phyloP scores from a whole-genome alignment of 192 early-diverging fungal genomes.

The Coemansia sp. region DNA sequence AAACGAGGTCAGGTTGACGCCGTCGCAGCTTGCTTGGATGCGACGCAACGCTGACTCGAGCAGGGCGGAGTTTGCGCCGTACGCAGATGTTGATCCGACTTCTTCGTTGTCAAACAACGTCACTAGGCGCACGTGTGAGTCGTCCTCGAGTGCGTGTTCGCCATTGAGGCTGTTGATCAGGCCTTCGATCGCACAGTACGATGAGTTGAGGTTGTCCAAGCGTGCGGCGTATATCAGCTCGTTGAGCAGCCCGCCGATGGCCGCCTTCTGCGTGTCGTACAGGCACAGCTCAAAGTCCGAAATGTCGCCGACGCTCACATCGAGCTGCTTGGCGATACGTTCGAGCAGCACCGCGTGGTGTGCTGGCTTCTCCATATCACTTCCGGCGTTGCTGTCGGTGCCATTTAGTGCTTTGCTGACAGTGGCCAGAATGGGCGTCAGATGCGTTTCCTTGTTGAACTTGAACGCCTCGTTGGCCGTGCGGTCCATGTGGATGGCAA shows the following conservation, averaged over 20 bases:
- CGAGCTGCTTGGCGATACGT: slow-evolving; percentile 74
- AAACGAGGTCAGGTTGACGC: slow-evolving; percentile 61
- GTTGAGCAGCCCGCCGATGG: slow-evolving; percentile 85
- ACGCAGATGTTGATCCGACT: slow-evolving; percentile 86
- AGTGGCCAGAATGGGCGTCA: slow-evolving; percentile 85
- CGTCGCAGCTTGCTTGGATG: slow-evolving; percentile 52
- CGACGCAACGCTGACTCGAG: slow-evolving; percentile 71
- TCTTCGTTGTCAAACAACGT: slow-evolving; percentile 99
- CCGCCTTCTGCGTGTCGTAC: slow-evolving; percentile 89
- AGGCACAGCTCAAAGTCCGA: slow-evolving; percentile 97
- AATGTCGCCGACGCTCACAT: slow-evolving; percentile 64
- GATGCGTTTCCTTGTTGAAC: slow-evolving; percentile 93
- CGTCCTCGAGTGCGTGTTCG: slow-evolving; percentile 42
- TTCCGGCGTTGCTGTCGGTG: neutral
- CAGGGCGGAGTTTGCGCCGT: slow-evolving; percentile 92
- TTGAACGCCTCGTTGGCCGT: slow-evolving; percentile 76
- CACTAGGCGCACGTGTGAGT: slow-evolving; percentile 71
- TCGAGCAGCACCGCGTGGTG: slow-evolving; percentile 85
- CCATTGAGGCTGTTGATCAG: slow-evolving; percentile 35
- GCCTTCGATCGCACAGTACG: slow-evolving; percentile 80
- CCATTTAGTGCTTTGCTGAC: slow-evolving; percentile 60
- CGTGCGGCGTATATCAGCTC: slow-evolving; percentile 95
- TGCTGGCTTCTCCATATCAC: slow-evolving; percentile 13
- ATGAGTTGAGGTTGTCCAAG: slow-evolving; percentile 95
- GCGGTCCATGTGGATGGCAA: slow-evolving; percentile 96